Percentiles rank a stretch among this genome's conserved stretches.
phyloP scores from a whole-genome alignment of 345 rosid genomes.

The Euphorbia tirucalli region DNA sequence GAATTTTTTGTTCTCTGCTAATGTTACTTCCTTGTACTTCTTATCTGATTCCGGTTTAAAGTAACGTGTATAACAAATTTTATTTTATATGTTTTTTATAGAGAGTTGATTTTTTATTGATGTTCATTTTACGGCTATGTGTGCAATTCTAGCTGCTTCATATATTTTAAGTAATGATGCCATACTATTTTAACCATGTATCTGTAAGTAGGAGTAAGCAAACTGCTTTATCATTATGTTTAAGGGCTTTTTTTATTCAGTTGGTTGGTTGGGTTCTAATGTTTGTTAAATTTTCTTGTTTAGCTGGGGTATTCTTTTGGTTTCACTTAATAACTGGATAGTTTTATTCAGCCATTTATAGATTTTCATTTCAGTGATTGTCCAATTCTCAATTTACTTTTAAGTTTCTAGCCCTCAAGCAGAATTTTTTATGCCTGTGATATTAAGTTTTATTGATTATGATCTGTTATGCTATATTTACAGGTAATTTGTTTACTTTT shows the following conservation, averaged over 20 bases:
- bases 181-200: neutral
- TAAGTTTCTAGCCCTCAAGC: neutral
- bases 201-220: neutral
- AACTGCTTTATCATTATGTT: neutral
- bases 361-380: neutral
- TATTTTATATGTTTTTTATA: neutral
- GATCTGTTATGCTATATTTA: constrained; percentile 8
- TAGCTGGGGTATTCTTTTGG: neutral
- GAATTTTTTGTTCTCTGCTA: neutral
- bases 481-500: constrained; percentile 18
- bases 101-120: neutral
- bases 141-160: neutral
- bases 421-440: neutral
- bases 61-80: neutral
- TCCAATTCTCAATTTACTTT: neutral
- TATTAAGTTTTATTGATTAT: neutral
- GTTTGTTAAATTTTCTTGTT: neutral
- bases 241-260: neutral
- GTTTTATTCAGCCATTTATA: neutral
- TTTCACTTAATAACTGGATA: neutral
- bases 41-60: neutral
- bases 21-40: neutral
- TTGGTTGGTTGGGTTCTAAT: neutral
- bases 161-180: neutral
- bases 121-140: neutral